A percentile compares a stretch with the other conserved stretches of the same genome.
Evolutionary conservation across 2,329 filamentous ascomycete species (phyloP).

Genomic region (Cordyceps cateniannulata): DNA sequence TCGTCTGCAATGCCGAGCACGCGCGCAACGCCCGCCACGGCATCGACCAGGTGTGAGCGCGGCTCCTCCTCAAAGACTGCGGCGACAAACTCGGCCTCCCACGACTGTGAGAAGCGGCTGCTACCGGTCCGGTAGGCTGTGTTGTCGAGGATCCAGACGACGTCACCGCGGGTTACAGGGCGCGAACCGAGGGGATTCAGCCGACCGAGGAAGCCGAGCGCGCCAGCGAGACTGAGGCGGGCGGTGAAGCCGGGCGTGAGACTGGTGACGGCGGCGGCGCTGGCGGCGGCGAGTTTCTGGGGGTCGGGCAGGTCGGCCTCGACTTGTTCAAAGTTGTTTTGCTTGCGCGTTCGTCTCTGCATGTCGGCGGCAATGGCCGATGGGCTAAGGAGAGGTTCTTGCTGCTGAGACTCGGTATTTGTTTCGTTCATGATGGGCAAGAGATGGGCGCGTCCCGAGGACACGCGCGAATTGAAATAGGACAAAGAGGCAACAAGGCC

Average conservation of each 20-base stretch:
- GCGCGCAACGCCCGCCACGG: slow-evolving; percentile 64
- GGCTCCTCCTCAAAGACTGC: slow-evolving; percentile 72
- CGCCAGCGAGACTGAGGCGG: slow-evolving; percentile 25
- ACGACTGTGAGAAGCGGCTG: slow-evolving; percentile 38
- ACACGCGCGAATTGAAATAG: slow-evolving; percentile 2
- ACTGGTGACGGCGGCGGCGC: background rate
- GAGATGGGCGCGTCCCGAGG: background rate
- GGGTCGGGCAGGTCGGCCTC: slow-evolving; percentile 36
- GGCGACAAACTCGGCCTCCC: slow-evolving; percentile 78
- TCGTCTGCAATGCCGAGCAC: slow-evolving; percentile 59
- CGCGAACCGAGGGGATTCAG: slow-evolving; percentile 50
- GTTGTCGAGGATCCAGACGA: slow-evolving; percentile 87
- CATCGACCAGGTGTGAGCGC: slow-evolving; percentile 58
- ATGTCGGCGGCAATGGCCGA: slow-evolving; percentile 16
- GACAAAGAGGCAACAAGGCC: background rate
- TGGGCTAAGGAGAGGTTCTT: slow-evolving; percentile 4
- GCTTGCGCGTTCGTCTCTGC: slow-evolving; percentile 26
- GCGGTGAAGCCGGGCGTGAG: slow-evolving; percentile 17
- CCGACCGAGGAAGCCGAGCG: slow-evolving; percentile 45
- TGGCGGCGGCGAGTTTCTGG: slow-evolving; percentile 23
- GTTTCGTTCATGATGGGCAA: slow-evolving; percentile 3
- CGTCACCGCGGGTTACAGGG: slow-evolving; percentile 57
- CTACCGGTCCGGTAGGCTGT: slow-evolving; percentile 61
- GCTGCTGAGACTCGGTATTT: background rate
- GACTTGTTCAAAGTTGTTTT: slow-evolving; percentile 35